Evolutionary conservation across 225 moss, liverwort and hornwort genomes (phyloP), one percentile per base, ranked within the genome.

Genomic region (Bryoerythrophyllum caledonicum): DNA sequence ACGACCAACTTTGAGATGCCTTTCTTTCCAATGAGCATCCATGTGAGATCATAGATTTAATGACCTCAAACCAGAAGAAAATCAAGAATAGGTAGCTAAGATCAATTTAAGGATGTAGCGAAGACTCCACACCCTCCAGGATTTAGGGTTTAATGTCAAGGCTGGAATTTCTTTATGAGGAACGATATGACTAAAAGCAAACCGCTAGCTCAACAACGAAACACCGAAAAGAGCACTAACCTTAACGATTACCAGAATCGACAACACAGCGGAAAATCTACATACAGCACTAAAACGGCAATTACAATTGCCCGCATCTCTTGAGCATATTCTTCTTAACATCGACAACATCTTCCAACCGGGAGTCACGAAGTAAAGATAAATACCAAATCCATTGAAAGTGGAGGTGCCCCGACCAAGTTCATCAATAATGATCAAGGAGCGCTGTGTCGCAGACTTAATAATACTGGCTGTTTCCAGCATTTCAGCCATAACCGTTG

Each of bases 401-500:
- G 97, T 97, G 81, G 97, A 97, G 62, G 97, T 97, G 26, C 97
- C 97, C 78, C 97, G 88, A 67, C 97, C 97, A 83, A 97, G 94
- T 78, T 97, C 97, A 84, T 97, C 97, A 72, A 97, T 93, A 41
- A 97, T 97, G 68, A 97, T 94, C 35, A 97, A 89, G 67, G 97
- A 97, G 43, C 90, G 90, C 60, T 89, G 90, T 30, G 97, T 94
- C 28, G 97, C 97, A 70, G 91, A 86, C 78, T 94, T 97, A 30
- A 97, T 78, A 35, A 97, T 97, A 68, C 90, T 89, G 32, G 97
- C 87, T 10, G 94, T 94, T 83, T 97, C 97, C 82, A 97, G 83
- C 97, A 97, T 97, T 86, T 97, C 97, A 72, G 97, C 97, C 97
- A 97, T 97, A 74, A 97, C 94, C 25, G 97, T 97, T 58, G 97